These are phyloP conservation scores for Pistacia integerrima DNA, from an alignment of 345 rosid species.

Conservation along the genomic window DNA sequence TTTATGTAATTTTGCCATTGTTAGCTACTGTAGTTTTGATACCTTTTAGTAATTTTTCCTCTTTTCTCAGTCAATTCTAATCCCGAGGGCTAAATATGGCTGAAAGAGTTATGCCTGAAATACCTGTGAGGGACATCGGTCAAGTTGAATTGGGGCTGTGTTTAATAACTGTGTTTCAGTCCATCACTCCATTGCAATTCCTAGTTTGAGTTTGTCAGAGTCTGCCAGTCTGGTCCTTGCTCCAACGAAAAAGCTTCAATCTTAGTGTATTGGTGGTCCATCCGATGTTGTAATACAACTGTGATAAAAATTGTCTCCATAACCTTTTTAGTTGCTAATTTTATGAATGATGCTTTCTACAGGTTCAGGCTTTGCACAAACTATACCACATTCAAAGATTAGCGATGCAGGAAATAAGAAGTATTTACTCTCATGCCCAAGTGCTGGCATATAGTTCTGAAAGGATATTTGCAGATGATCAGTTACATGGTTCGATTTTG, in stretches of 20 bases:
- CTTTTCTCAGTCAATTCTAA: too few relatives aligned
- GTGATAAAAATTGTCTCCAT: background rate
- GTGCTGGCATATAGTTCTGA: background rate
- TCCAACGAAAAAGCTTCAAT: background rate
- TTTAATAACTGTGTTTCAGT: background rate
- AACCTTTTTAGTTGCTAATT: background rate
- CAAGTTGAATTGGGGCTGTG: background rate
- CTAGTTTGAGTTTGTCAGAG: too few relatives aligned
- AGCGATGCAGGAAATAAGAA: constrained; percentile 11
- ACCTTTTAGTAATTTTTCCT: background rate
- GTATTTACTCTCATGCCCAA: constrained; percentile 2
- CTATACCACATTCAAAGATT: constrained; percentile 16
- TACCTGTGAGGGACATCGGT: too few relatives aligned
- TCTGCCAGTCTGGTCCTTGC: too few relatives aligned
- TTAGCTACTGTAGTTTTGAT: background rate
- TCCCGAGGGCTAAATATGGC: background rate
- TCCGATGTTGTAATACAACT: background rate
- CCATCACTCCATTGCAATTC: background rate
- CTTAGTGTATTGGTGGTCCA: background rate
- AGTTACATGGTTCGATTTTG: constrained; percentile 1
- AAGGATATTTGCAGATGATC: constrained; percentile 13
- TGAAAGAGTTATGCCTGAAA: background rate
- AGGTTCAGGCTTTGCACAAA: constrained; percentile 25
- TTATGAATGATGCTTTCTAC: background rate
- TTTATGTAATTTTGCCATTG: too few relatives aligned